Percentiles rank a stretch among this genome's conserved stretches.
Evolutionary conservation across 805 yeast genomes (phyloP).

Genomic region (Ogataea trehalophila): DNA sequence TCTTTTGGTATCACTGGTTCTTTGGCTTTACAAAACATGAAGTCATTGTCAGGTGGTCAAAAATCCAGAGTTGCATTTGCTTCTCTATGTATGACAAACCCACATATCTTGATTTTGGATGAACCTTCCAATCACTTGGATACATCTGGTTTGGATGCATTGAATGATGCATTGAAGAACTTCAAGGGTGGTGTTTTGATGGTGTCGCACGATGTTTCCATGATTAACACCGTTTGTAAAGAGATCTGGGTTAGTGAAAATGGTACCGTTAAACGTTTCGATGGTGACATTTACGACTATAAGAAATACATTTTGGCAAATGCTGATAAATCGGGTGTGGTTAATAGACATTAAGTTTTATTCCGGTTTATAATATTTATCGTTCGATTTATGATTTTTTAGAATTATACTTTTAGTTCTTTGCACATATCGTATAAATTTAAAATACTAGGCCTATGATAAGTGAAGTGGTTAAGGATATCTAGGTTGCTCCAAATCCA

Average conservation of each 20-base stretch:
- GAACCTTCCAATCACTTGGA: constrained; percentile 99
- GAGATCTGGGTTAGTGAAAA: constrained; percentile 95
- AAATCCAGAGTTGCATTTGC: constrained; percentile 98
- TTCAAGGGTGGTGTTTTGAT: constrained; percentile 95
- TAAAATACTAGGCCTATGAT: too few species aligned
- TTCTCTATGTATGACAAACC: constrained; percentile 81
- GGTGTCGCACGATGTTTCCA: constrained; percentile 96
- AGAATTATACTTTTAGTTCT: too few species aligned
- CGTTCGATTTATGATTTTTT: too few species aligned
- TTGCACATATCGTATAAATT: too few species aligned
- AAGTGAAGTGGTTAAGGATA: too few species aligned
- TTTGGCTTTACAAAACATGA: constrained; percentile 86
- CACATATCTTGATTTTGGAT: constrained; percentile 88
- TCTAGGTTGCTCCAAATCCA: too few species aligned
- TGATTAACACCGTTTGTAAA: constrained; percentile 82
- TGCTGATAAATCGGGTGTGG: constrained; percentile 86
- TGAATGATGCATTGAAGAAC: constrained; percentile 78
- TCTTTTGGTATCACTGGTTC: constrained; percentile 97
- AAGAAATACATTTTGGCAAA: constrained; percentile 77
- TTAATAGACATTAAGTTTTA: constrained; percentile 59
- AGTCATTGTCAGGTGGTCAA: constrained; percentile 92
- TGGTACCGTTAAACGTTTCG: constrained; percentile 71
- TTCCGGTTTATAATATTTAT: too few species aligned
- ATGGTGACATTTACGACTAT: constrained; percentile 82
- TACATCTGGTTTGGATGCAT: constrained; percentile 95